Evolutionary conservation across 306 rosid species (phyloP), one percentile per base, ranked within the genome.

Genomic region (Quercus alba): DNA sequence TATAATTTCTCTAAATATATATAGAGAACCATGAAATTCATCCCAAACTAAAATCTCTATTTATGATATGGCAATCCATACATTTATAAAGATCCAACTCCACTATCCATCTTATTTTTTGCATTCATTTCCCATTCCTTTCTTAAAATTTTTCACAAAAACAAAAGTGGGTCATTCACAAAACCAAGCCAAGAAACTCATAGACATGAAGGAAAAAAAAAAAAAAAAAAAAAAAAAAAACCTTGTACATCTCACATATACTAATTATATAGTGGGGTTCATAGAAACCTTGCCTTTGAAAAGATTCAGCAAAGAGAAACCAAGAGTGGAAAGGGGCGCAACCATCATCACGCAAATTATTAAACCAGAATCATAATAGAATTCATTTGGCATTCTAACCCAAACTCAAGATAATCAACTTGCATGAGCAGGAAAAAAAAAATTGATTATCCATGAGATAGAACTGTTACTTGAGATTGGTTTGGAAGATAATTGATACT

Each of bases 291-390:
- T 93, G 82, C 62, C 81, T 81, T 88, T 95, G 73, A 96, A 87
- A 74, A 95, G 77, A 77, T 83, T 88, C 19, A 92, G 97, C 59
- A 85, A 77, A 72, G 99, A 91, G 84, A 93, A 95, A 7, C 90
- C 73, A 79, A 93, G 93, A 74, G 99, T 89, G 4, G 97, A 91
- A 88, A 91, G 75, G 10, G 99, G 99, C 0, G 93, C 94, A 20
- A 97, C 99, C 75, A 91, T 35, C 74, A 92, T 38, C 46, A 38
- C 0, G 1, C 11, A 38, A 38, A 38, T 38, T 8, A 38, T 7
- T 38, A 38, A 38, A 38, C 46, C 46, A 38, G 46, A 38, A 38
- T 38, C 46, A 38, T 7, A 38, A 38, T 38, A 38, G 46, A 38
- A 38, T 38, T 38, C 46, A 38, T 38, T 7, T 38, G 46, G 46